phyloP scores from a whole-genome alignment of 2,329 filamentous ascomycete species.

The Colletotrichum sp. region DNA sequence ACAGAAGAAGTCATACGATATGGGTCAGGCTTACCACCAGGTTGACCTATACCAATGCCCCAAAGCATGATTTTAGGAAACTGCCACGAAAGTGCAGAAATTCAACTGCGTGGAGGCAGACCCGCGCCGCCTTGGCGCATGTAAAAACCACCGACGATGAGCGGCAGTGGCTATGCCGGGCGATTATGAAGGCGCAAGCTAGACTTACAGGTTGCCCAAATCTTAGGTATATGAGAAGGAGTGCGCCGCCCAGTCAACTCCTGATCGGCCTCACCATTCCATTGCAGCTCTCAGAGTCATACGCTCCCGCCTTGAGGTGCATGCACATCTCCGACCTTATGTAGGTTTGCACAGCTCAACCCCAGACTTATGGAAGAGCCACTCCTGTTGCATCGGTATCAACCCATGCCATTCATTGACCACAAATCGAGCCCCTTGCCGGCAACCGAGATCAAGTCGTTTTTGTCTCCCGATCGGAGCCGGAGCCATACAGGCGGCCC shows the following conservation, averaged over 20 bases:
- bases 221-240: neutral
- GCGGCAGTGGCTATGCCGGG: neutral
- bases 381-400: neutral
- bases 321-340: neutral
- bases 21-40: neutral
- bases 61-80: neutral
- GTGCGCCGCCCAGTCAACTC: neutral
- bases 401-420: neutral
- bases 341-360: neutral
- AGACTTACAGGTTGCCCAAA: neutral
- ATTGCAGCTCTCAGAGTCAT: neutral
- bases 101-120: neutral
- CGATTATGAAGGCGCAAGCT: neutral
- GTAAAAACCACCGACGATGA: neutral
- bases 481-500: neutral
- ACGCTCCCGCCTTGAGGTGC: neutral
- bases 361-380: neutral
- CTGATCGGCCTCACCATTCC: neutral
- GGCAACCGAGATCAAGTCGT: neutral
- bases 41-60: neutral
- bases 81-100: neutral
- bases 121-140: neutral
- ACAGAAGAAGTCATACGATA: neutral
- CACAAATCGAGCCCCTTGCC: neutral
- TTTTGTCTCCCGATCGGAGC: neutral